These are phyloP conservation scores for Naganishia onofrii DNA, from an alignment of 768 basidiomycete species.

Conservation along the genomic window DNA sequence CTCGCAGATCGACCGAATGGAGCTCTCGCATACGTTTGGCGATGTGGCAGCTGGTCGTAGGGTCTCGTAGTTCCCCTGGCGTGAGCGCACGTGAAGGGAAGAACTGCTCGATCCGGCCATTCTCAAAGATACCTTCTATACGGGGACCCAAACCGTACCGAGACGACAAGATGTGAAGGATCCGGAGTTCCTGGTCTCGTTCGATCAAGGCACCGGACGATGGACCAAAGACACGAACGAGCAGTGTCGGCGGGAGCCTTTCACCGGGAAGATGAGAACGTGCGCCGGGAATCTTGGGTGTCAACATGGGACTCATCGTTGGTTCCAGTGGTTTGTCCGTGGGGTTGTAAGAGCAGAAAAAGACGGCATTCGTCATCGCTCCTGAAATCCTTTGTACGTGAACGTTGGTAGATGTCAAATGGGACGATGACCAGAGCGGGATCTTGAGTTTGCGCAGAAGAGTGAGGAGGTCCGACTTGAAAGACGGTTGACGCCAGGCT, in stretches of 20 bases:
- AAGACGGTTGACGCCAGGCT: slow-evolving; percentile 47
- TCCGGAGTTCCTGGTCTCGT: slow-evolving; percentile 78
- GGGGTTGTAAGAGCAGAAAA: slow-evolving; percentile 76
- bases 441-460: slow-evolving; percentile 45
- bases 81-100: slow-evolving; percentile 82
- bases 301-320: slow-evolving; percentile 41
- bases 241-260: slow-evolving; percentile 59
- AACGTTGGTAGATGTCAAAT: slow-evolving; percentile 52
- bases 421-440: slow-evolving; percentile 47
- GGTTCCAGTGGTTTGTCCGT: slow-evolving; percentile 42
- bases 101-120: slow-evolving; percentile 93
- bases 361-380: slow-evolving; percentile 91
- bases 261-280: slow-evolving; percentile 8
- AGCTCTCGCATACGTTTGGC: slow-evolving; percentile 94
- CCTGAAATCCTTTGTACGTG: slow-evolving; percentile 80
- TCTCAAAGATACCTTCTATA: slow-evolving; percentile 90
- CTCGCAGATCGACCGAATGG: slow-evolving; percentile 80
- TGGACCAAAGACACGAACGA: slow-evolving; percentile 88
- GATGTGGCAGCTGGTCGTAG: slow-evolving; percentile 75
- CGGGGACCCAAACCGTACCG: slow-evolving; percentile 83
- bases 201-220: slow-evolving; percentile 84
- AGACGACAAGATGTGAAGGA: slow-evolving; percentile 83
- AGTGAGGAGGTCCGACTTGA: slow-evolving; percentile 48
- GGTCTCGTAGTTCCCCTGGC: slow-evolving; percentile 72
- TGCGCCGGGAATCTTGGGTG: slow-evolving; percentile 36